phyloP scores from a whole-genome alignment of 2,329 filamentous ascomycete species.

The Xylaria sp. region DNA sequence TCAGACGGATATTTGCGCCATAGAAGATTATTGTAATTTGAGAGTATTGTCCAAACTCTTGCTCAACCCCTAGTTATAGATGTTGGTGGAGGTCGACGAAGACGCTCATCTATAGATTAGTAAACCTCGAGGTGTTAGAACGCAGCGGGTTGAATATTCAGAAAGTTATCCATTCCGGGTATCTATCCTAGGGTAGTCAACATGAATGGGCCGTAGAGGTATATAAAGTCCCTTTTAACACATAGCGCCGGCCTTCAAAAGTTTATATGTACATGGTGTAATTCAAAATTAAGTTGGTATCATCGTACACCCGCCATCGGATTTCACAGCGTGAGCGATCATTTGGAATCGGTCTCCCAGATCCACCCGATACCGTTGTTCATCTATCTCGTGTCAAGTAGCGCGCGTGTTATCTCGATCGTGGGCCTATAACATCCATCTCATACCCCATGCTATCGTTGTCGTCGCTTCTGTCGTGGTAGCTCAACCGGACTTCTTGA shows the following conservation, averaged over 20 bases:
- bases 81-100: no score
- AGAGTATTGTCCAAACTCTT: no score
- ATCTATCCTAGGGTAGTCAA: not conserved
- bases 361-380: not conserved
- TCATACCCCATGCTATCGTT: constrained; percentile 40
- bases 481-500: constrained; percentile 40
- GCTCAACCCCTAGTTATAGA: no score
- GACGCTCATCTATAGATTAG: not conserved
- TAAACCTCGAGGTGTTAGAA: not conserved
- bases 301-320: not conserved
- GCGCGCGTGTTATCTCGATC: constrained; percentile 2
- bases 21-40: no score
- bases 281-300: constrained; percentile 13
- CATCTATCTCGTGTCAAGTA: constrained; percentile 6
- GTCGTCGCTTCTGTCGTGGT: constrained; percentile 42
- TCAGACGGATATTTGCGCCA: no score
- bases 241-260: constrained; percentile 10
- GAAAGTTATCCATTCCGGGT: constrained; percentile 6
- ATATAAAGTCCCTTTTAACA: constrained; percentile 1
- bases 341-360: not conserved
- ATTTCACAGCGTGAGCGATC: not conserved
- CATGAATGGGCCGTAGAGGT: not conserved
- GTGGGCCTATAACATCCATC: constrained; percentile 35
- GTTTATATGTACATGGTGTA: constrained; percentile 16
- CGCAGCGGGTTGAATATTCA: not conserved